Evolutionary conservation across 495 filamentous ascomycete species (phyloP).

Genomic region (Aspergillus coremiiformis): DNA sequence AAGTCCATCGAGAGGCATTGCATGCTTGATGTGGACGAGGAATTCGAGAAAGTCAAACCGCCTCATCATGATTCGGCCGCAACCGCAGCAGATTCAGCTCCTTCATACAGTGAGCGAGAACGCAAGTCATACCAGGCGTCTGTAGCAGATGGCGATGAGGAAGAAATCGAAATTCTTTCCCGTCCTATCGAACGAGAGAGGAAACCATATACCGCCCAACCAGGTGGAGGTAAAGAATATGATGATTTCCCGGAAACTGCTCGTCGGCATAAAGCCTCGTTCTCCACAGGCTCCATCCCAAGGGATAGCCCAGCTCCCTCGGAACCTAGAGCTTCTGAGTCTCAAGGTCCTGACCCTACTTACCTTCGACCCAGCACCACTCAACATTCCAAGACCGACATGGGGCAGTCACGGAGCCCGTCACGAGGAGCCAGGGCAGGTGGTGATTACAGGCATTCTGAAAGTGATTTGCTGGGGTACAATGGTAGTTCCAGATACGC

Average conservation of each 20-base stretch:
- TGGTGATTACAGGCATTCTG: constrained; percentile 34
- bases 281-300: constrained; percentile 20
- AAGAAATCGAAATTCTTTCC: constrained; percentile 30
- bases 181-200: constrained; percentile 54
- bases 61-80: constrained; percentile 14
- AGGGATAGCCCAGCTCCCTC: constrained; percentile 15
- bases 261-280: constrained; percentile 25
- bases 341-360: constrained; percentile 19
- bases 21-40: constrained; percentile 38
- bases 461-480: constrained; percentile 28
- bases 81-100: constrained; percentile 15
- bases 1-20: constrained; percentile 41
- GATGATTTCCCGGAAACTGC: constrained; percentile 23
- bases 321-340: constrained; percentile 12
- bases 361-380: constrained; percentile 19
- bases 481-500: constrained; percentile 14
- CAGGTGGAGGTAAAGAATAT: constrained; percentile 50
- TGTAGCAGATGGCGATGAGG: constrained; percentile 42
- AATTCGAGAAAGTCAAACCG: constrained; percentile 26
- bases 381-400: constrained; percentile 8
- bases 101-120: constrained; percentile 44
- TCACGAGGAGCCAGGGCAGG: constrained; percentile 23
- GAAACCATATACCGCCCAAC: constrained; percentile 51
- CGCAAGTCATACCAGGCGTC: constrained; percentile 40
- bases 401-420: constrained; percentile 28